Base-by-base conservation (phyloP, 2,329 filamentous ascomycete species). In the Leptodontidium sp. region DNA sequence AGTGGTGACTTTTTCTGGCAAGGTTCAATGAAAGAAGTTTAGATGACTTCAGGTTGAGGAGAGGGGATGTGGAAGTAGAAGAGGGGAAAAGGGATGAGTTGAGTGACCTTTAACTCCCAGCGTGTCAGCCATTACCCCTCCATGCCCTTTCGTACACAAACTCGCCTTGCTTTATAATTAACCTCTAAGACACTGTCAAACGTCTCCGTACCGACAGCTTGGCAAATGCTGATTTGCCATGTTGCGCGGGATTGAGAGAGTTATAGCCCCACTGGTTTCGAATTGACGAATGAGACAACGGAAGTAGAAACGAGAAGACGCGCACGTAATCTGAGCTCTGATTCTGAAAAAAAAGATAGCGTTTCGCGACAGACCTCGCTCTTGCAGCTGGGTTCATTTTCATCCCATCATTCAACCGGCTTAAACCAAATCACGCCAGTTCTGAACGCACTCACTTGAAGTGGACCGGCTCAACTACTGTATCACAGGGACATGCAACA, bases 201-300 rank as follows among this genome's bases (percentile, higher is more conserved):
- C 8, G 29, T 32, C 4, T 6, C 21, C 50, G 24, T 53, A 29
- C 6, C 15, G 11, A 53, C 29, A 57, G 53, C 53, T 57, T 57
- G 32, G 15, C 53, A 57, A 38, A 29, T n/a, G 24, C 50, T 53
- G 50, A 53, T 32, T 53, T 53, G 32, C n/a, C 32, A 40, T 12
- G 2, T 21, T 61, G 59, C 40, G 61, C 61, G 17, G 26, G n/a
- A 63, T 63, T 63, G 61, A 63, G 61, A 52, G 45, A 53, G 55
- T 64, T 53, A 32, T 32, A 8, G 32, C 55, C 35, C 55, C 55
- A 58, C 55, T 58, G 4, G 4, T 9, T 17, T 2, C 7, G 12
- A 21, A 5, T 57, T 14, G 21, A 35, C 55, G n/a, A 58, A 26
- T 43, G 17, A 58, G 35, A 40, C 11, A 32, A 9, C n/a, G 17